Evolutionary conservation across 192 early-diverging fungal species (phyloP).

Genomic region (Coemansia sp.): DNA sequence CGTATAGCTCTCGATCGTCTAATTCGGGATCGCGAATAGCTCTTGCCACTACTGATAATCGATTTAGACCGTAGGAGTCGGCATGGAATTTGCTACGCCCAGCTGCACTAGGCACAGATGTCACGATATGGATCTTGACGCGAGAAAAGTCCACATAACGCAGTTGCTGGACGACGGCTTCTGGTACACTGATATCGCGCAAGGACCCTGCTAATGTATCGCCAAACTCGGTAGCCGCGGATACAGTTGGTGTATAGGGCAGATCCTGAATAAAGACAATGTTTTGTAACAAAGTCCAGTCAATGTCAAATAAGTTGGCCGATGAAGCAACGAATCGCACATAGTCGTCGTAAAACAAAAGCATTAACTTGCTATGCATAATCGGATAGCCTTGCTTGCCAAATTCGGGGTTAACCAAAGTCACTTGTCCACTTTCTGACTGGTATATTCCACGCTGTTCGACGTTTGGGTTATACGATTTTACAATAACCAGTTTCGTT

Average conservation of each 20-base stretch:
- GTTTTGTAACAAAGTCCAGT: conserved; percentile 65
- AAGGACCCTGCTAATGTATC: conserved; percentile 50
- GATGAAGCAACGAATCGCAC: conserved; percentile 63
- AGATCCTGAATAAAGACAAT: conserved; percentile 71
- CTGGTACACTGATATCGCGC: conserved; percentile 57
- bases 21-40: background rate
- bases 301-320: conserved; percentile 61
- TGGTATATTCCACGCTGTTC: conserved; percentile 30
- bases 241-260: conserved; percentile 17
- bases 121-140: conserved; percentile 61
- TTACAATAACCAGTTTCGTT: conserved; percentile 42
- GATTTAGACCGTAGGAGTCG: conserved; percentile 56
- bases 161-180: conserved; percentile 49
- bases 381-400: conserved; percentile 48
- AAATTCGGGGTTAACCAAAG: conserved; percentile 58
- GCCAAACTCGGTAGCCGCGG: conserved; percentile 50
- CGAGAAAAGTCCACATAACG: conserved; percentile 51
- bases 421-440: conserved; percentile 24
- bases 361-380: conserved; percentile 69
- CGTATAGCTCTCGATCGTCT: background rate
- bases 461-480: conserved; percentile 17
- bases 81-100: conserved; percentile 23
- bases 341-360: conserved; percentile 61
- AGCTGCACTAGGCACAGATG: conserved; percentile 56
- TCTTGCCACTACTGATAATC: conserved; percentile 47